Conservation (phyloP, 2,329 filamentous ascomycete species). For the Alternaria triticimaculans region DNA sequence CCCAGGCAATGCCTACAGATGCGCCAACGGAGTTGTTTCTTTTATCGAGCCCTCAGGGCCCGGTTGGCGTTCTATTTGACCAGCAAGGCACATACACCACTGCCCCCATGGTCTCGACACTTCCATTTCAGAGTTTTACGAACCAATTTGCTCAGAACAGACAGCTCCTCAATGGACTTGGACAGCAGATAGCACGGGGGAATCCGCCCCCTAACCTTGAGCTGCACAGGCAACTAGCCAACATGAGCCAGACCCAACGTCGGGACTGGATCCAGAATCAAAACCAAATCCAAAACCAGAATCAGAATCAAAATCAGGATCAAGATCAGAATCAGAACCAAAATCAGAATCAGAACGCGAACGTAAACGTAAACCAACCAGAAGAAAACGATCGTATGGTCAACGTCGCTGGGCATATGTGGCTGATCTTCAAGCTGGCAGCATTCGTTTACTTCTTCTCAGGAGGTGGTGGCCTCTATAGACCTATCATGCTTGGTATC, state of each 20-base stretch:
- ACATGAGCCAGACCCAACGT: constrained; percentile 21
- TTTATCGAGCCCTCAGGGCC: constrained; percentile 46
- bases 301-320: constrained; percentile 19
- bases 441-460: constrained; percentile 66
- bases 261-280: constrained; percentile 21
- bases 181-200: constrained; percentile 39
- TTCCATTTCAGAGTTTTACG: constrained; percentile 41
- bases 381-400: constrained; percentile 34
- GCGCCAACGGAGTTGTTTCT: constrained; percentile 42
- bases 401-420: constrained; percentile 52
- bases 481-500: constrained; percentile 49
- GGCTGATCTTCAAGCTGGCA: constrained; percentile 65
- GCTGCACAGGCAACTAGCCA: constrained; percentile 26
- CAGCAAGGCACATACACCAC: constrained; percentile 45
- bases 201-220: neutral
- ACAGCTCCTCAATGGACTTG: constrained; percentile 39
- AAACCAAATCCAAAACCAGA: constrained; percentile 19
- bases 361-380: constrained; percentile 16
- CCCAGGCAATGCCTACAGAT: constrained; percentile 20
- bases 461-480: constrained; percentile 52
- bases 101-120: constrained; percentile 33
- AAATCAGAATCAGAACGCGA: constrained; percentile 11
- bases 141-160: constrained; percentile 44
- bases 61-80: constrained; percentile 46
- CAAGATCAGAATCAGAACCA: constrained; percentile 19